Evolutionary conservation across 495 filamentous ascomycete species (phyloP).

Genomic region (Aspergillus steynii): DNA sequence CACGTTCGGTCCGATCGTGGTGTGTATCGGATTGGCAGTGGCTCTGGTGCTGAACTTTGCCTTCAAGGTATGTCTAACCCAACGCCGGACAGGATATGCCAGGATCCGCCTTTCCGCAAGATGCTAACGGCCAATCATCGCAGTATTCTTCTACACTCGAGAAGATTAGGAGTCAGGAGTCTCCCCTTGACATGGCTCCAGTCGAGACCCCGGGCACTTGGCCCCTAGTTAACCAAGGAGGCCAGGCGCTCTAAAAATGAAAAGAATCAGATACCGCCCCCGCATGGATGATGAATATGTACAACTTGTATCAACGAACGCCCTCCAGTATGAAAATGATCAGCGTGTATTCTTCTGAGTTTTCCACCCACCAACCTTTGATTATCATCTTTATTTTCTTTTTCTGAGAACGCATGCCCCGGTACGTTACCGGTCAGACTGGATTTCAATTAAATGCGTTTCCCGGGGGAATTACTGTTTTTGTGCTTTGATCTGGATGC

Average conservation of each 20-base stretch:
- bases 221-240: conserved; percentile 1
- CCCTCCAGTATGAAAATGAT: not conserved
- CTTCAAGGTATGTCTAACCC: conserved; percentile 58
- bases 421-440: not conserved
- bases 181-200: conserved; percentile 13
- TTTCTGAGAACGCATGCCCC: not conserved
- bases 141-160: conserved; percentile 40
- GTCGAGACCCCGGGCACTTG: conserved; percentile 3
- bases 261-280: not conserved
- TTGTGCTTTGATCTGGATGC: not conserved
- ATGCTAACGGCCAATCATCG: conserved; percentile 17
- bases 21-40: conserved; percentile 75
- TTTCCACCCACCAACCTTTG: not conserved
- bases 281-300: not conserved
- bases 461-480: not conserved
- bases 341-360: not conserved
- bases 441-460: not conserved
- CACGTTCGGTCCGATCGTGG: conserved; percentile 75
- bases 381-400: not conserved
- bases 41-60: conserved; percentile 86
- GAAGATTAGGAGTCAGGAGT: conserved; percentile 20
- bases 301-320: not conserved
- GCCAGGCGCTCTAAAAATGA: not conserved
- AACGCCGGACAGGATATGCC: not conserved
- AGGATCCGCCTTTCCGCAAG: not conserved